Conservation (phyloP, 805 yeast species). For the Wickerhamomyces queroliae region DNA sequence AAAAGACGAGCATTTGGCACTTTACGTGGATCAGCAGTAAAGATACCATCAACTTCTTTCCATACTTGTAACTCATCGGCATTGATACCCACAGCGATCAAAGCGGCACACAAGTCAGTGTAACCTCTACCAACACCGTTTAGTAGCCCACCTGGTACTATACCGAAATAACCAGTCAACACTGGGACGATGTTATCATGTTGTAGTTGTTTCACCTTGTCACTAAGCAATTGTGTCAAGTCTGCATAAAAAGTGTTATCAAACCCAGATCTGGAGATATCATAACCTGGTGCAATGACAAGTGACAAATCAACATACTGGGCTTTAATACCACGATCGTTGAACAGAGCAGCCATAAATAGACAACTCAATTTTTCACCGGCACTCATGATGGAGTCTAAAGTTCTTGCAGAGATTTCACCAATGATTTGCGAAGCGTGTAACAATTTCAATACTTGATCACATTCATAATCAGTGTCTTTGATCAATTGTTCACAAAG, state of each 20-base stretch:
- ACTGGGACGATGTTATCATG: constrained; percentile 63
- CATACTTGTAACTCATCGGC: constrained; percentile 96
- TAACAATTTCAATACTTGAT: constrained; percentile 59
- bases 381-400: constrained; percentile 84
- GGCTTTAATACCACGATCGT: constrained; percentile 76
- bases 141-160: constrained; percentile 91
- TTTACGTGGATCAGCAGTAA: constrained; percentile 97
- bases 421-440: constrained; percentile 90
- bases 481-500: constrained; percentile 49
- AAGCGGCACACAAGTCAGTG: constrained; percentile 96
- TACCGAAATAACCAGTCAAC: constrained; percentile 92
- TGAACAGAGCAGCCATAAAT: constrained; percentile 80
- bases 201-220: constrained; percentile 37
- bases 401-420: constrained; percentile 82
- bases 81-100: constrained; percentile 84
- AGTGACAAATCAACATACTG: constrained; percentile 73
- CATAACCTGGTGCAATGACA: constrained; percentile 60
- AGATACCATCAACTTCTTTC: constrained; percentile 99
- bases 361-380: constrained; percentile 93
- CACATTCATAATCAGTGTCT: constrained; percentile 62
- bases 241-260: constrained; percentile 60
- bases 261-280: constrained; percentile 46
- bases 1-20: constrained; percentile 85
- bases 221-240: constrained; percentile 47
- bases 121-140: constrained; percentile 96